Evolutionary conservation across 768 basidiomycete genomes (phyloP), one percentile per base, ranked within the genome.

Genomic region (Candolleomyces efflorescens): DNA sequence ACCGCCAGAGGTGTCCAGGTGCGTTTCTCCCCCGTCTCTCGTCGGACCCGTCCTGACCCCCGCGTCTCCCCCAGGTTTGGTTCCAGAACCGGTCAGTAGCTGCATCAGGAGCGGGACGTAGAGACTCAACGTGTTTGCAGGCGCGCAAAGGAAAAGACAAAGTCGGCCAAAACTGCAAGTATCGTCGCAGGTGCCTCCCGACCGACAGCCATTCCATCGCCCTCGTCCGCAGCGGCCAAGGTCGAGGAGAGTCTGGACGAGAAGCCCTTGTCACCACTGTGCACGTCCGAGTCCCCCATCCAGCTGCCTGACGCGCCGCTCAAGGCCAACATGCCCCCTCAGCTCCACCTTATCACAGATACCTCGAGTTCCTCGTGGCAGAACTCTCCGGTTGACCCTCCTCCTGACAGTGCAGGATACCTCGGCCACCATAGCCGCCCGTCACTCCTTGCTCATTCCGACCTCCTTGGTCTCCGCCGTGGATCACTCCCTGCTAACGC

Each of bases 1-100:
- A 90, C 91, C 10, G 85, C 93, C 20, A 78, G 95, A 59, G 93
- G 92, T n/a, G 91, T 98, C 2, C 95, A 98, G 82, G 95, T 96
- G 57, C 7, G 57, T 50, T 12, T 41, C 38, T n/a, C 24, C 47
- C n/a, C 11, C 23, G 6, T 17, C 27, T 39, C 37, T n/a, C 17
- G 26, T 41, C 56, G 52, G 64, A 22, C 26, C 53, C 27, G 51
- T 41, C 50, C 45, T 53, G 54, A 60, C 59, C 63, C 62, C 66
- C 67, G 64, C 63, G 59, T 53, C 32, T 32, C 32, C 32, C 27
- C 18, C 55, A 96, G 84, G 95, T 92, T 23, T 92, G 90, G 91
- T 93, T 93, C 71, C 91, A 94, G 73, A 94, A 94, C 69, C 79
- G 90, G 87, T 89, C 65, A 56, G 68, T 65, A 5, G 45, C 22